Percentiles rank a stretch among this genome's conserved stretches.
phyloP scores from a whole-genome alignment of 768 basidiomycete genomes.

The Russula emetica region DNA sequence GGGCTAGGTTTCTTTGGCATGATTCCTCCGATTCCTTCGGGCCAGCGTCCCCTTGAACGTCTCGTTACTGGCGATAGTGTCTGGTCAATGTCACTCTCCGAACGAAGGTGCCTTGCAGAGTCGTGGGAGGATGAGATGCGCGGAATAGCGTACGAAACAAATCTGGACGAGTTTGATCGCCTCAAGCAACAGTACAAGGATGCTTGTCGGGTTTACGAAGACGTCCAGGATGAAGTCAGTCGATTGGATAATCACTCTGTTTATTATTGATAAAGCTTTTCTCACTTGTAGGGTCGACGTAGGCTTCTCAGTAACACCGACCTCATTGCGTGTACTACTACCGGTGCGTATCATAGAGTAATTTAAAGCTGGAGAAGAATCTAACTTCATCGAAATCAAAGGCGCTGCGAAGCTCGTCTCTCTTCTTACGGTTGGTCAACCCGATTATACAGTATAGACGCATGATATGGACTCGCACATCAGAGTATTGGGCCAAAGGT shows the following conservation, averaged over 20 bases:
- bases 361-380: neutral
- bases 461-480: neutral
- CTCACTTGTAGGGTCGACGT: slow-evolving; percentile 46
- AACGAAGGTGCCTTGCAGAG: slow-evolving; percentile 43
- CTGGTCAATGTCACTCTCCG: slow-evolving; percentile 52
- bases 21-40: slow-evolving; percentile 40
- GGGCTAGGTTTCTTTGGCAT: slow-evolving; percentile 35
- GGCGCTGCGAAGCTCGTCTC: slow-evolving; percentile 65
- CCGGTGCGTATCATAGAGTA: slow-evolving; percentile 42
- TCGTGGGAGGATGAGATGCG: slow-evolving; percentile 49
- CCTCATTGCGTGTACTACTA: slow-evolving; percentile 75
- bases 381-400: slow-evolving; percentile 29
- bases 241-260: neutral
- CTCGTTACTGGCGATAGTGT: slow-evolving; percentile 36
- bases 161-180: slow-evolving; percentile 42
- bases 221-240: slow-evolving; percentile 53
- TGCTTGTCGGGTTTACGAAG: slow-evolving; percentile 37
- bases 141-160: slow-evolving; percentile 31
- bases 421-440: slow-evolving; percentile 49
- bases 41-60: slow-evolving; percentile 39
- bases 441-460: too few species aligned
- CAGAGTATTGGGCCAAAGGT: slow-evolving; percentile 59
- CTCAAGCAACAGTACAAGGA: slow-evolving; percentile 42
- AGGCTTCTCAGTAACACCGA: slow-evolving; percentile 50
- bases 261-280: neutral